Conservation (phyloP, 805 yeast species). For the Candida lessepsii region DNA sequence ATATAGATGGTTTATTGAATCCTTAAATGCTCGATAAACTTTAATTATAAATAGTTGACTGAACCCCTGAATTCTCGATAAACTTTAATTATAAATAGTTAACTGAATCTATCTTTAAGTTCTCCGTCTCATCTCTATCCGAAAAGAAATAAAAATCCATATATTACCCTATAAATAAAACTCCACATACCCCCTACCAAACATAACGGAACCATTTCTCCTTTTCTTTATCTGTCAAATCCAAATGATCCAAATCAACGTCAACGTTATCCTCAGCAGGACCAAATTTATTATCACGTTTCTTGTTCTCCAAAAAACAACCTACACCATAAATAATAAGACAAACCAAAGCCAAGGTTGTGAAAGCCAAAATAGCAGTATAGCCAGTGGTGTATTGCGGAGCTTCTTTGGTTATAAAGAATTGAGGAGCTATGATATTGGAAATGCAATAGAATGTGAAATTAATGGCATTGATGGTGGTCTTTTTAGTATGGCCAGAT, state of each 20-base stretch:
- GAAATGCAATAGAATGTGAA: constrained; percentile 53
- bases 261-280: constrained; percentile 25
- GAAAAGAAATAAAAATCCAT: too few relatives aligned
- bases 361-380: constrained; percentile 50
- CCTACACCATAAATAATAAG: constrained; percentile 41
- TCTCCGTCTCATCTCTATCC: too few relatives aligned
- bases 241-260: constrained; percentile 44
- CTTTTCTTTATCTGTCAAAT: constrained; percentile 60
- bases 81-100: too few relatives aligned
- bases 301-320: constrained; percentile 49
- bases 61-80: too few relatives aligned
- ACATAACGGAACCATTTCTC: constrained; percentile 26
- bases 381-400: constrained; percentile 55
- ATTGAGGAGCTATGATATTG: constrained; percentile 56
- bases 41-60: too few relatives aligned
- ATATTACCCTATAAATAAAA: not conserved
- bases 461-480: constrained; percentile 43
- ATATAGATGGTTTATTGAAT: too few relatives aligned
- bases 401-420: constrained; percentile 43
- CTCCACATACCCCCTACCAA: constrained; percentile 9
- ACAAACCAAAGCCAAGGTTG: constrained; percentile 45
- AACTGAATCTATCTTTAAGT: too few relatives aligned
- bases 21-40: too few relatives aligned
- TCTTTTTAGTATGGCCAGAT: constrained; percentile 59
- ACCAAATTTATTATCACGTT: constrained; percentile 42